These are phyloP conservation scores for Zopfia rhizophila DNA, from an alignment of 2,329 filamentous ascomycete genomes.

Conservation along the genomic window DNA sequence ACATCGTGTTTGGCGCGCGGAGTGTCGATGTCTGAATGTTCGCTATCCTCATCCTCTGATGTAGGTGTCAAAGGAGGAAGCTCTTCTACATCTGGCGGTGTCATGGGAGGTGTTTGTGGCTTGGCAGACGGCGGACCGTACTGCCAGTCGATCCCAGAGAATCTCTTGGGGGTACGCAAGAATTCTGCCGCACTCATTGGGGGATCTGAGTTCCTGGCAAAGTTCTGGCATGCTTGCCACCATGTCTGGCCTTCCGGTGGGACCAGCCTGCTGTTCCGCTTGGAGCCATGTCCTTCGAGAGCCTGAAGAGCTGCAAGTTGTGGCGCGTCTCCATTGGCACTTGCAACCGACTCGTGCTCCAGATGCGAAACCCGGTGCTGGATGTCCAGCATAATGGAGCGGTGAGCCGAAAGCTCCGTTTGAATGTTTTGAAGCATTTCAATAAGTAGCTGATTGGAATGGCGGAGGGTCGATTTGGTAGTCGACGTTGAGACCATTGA, in stretches of 20 bases:
- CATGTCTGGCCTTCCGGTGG: conserved; percentile 30
- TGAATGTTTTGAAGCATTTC: conserved; percentile 44
- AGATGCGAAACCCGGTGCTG: conserved; percentile 41
- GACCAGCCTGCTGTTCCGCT: conserved; percentile 20
- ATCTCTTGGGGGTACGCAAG: conserved; percentile 33
- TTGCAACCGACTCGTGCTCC: conserved; percentile 30
- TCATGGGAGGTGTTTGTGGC: conserved; percentile 14
- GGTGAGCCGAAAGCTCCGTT: conserved; percentile 36
- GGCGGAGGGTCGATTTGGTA: conserved; percentile 36
- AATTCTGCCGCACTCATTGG: conserved; percentile 39
- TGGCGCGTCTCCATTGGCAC: conserved; percentile 17
- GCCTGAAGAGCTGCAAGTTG: conserved; percentile 21
- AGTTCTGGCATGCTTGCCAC: conserved; percentile 42
- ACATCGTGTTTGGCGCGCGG: conserved; percentile 16
- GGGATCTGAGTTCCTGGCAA: conserved; percentile 36
- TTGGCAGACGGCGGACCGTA: conserved; percentile 26
- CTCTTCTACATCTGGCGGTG: conserved; percentile 33
- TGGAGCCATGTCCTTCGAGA: conserved; percentile 18
- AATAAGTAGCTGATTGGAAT: conserved; percentile 37
- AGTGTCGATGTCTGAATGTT: conserved; percentile 17
- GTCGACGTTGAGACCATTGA: conserved; percentile 33
- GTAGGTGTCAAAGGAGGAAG: conserved; percentile 32
- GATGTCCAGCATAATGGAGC: conserved; percentile 39
- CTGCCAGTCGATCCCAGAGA: conserved; percentile 42
- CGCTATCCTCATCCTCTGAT: conserved; percentile 23